Conservation (phyloP, 768 basidiomycete genomes). For the Lactifluus piperatus region DNA sequence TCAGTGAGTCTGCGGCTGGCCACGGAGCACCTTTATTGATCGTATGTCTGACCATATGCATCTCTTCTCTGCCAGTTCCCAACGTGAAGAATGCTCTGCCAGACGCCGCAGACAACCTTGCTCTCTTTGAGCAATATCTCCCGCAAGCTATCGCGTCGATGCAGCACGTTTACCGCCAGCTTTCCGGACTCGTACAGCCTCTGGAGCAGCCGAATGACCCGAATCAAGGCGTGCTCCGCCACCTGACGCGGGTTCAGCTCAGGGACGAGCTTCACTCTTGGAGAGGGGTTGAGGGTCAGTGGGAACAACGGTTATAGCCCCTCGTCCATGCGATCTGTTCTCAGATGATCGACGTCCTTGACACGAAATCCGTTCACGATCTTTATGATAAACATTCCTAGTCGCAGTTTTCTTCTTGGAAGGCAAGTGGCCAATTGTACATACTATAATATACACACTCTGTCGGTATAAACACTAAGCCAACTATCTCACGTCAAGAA, state of each 20-base stretch:
- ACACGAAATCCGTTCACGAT: not conserved
- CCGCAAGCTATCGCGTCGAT: not conserved
- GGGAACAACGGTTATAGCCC: not conserved
- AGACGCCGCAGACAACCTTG: not conserved
- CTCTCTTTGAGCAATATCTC: not conserved
- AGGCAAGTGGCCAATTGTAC: not conserved
- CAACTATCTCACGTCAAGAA: not conserved
- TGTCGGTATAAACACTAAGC: not conserved
- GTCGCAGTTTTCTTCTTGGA: not conserved
- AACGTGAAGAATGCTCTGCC: not conserved
- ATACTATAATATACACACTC: not conserved
- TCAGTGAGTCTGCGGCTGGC: not conserved
- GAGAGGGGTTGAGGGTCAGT: not conserved
- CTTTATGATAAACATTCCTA: not conserved
- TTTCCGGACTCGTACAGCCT: conserved; percentile 1
- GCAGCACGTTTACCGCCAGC: not conserved
- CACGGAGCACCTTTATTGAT: not conserved
- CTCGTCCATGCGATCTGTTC: not conserved
- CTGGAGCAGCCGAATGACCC: conserved; percentile 3
- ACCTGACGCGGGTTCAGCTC: not conserved
- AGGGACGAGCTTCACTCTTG: not conserved
- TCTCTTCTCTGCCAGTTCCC: not conserved
- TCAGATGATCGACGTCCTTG: not conserved
- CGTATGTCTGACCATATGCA: not conserved
- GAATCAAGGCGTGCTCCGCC: not conserved